Conservation (phyloP, 169 alveolate genomes). For the Plasmodium malariae region DNA sequence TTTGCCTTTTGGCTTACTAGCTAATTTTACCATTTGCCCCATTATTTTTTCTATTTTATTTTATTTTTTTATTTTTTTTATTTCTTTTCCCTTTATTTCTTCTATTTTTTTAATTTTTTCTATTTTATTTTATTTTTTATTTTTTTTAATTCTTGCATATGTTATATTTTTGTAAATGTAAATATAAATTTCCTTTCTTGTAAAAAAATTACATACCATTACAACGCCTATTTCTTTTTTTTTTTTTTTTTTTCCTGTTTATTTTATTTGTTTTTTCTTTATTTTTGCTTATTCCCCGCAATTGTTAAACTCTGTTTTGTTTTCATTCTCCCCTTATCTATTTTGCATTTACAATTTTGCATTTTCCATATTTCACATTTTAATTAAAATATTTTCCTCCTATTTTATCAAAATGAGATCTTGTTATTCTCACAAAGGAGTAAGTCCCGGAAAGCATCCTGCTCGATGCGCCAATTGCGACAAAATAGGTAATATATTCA, state of each 20-base stretch:
- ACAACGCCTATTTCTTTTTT: background rate
- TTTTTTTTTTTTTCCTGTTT: too few species aligned
- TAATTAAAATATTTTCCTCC: background rate
- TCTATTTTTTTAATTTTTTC: too few species aligned
- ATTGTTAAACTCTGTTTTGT: too few species aligned
- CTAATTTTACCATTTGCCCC: too few species aligned
- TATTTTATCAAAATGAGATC: conserved; percentile 46
- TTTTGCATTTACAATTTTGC: too few species aligned
- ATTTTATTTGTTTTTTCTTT: too few species aligned
- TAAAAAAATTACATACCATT: background rate
- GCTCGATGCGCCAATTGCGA: conserved; percentile 23
- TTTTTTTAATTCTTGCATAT: background rate
- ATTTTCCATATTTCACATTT: background rate
- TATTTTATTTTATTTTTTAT: too few species aligned
- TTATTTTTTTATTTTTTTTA: too few species aligned
- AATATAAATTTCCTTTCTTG: background rate
- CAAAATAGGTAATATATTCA: conserved; percentile 32
- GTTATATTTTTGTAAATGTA: background rate
- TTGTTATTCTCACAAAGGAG: conserved; percentile 71
- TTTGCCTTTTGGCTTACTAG: background rate
- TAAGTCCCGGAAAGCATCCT: conserved; percentile 69
- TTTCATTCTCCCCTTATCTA: background rate
- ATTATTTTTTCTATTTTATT: too few species aligned
- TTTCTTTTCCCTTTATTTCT: too few species aligned
- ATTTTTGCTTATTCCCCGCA: too few species aligned